Evolutionary conservation across 2,329 filamentous ascomycete genomes (phyloP), one percentile per base, ranked within the genome.

Genomic region (Colletotrichum sp.): DNA sequence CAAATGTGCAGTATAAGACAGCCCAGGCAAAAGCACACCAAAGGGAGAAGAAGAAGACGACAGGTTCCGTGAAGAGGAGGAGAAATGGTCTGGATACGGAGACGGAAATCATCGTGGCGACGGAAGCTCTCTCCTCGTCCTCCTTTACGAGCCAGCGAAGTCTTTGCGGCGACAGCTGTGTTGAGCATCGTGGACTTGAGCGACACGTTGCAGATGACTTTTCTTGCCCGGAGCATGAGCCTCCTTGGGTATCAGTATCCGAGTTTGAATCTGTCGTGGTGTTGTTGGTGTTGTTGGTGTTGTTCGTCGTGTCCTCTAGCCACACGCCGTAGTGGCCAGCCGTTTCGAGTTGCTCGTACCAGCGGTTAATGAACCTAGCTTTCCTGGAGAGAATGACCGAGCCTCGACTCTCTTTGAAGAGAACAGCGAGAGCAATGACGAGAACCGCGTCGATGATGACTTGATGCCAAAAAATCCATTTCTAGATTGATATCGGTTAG

Each of bases 21-120:
- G 94, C 95, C 96, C 96, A 98, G 25, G 93, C 93, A 83, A 98
- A 98, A 1, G 95, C 90, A 1, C 96, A 93, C 96, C 96, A 98
- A 1, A 98, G 88, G 1, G 94, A 95, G 86, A 98, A 98, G 86
- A 91, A 95, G 84, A 96, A 95, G 16, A 96, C 94, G 12, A 95
- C 93, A 0, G 94, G 93, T 78, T 96, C 94, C 0, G 94, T 96
- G 78, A 93, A 86, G 18, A 96, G 90, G 2, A 96, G 89, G 80
- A 93, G 91, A 82, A 98, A 97, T 0, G 96, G 96, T 0, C 96
- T 91, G 77, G 91, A 92, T 8, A 96, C 84, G 0, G 95, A 97
- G 15, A 95, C 91, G 8, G 88, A 87, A 68, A 98, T 92, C 91
- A 96, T 94, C 74, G 89, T 91, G 22, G 81, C 79, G 13, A 98